phyloP scores from a whole-genome alignment of 306 rosid species.

The Vigna nakashimae region DNA sequence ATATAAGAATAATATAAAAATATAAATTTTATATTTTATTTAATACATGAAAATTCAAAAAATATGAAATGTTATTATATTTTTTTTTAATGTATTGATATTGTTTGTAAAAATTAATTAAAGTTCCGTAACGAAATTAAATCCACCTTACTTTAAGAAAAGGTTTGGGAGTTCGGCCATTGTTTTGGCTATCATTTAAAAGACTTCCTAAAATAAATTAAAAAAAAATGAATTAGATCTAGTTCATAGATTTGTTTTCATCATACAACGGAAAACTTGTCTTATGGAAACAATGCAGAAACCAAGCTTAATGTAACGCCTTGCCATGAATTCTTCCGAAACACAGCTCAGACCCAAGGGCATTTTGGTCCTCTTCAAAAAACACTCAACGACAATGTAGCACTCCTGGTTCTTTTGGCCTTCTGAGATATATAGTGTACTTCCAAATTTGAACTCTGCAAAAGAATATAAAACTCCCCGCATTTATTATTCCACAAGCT shows the following conservation, averaged over 20 bases:
- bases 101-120: too few species aligned
- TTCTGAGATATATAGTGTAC: neutral
- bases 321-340: neutral
- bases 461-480: conserved; percentile 37
- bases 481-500: conserved; percentile 28
- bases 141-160: rapidly evolving
- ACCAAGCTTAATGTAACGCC: neutral
- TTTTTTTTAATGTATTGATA: too few species aligned
- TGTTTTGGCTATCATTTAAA: too few species aligned
- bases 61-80: too few species aligned
- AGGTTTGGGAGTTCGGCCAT: too few species aligned
- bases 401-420: neutral
- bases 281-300: neutral
- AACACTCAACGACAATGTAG: neutral
- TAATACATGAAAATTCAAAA: too few species aligned
- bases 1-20: too few species aligned
- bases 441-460: conserved; percentile 38
- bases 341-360: neutral
- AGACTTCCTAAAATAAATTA: too few species aligned
- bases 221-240: too few species aligned
- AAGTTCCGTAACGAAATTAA: rapidly evolving
- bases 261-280: too few species aligned
- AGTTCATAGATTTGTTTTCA: too few species aligned
- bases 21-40: too few species aligned
- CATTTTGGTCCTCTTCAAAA: conserved; percentile 18